These are phyloP conservation scores for Candida khao-thaluensis DNA, from an alignment of 805 yeast species.

Conservation along the genomic window DNA sequence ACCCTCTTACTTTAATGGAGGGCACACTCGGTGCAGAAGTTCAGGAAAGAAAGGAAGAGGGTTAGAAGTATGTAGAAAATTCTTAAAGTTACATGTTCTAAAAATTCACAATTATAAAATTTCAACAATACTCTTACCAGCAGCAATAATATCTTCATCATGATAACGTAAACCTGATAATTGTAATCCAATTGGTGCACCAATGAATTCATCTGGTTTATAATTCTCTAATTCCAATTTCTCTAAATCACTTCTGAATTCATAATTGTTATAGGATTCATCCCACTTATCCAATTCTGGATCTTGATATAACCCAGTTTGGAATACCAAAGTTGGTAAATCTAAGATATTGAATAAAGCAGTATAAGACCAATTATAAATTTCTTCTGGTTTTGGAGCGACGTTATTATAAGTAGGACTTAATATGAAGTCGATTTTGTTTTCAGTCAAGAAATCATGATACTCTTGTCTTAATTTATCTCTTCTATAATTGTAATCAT, in stretches of 20 bases:
- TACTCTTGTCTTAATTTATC: conserved; percentile 61
- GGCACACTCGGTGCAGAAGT: background rate
- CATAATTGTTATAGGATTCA: conserved; percentile 26
- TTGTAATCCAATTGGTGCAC: conserved; percentile 57
- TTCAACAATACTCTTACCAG: conserved; percentile 38
- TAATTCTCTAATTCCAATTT: conserved; percentile 47
- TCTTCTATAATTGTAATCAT: conserved; percentile 52
- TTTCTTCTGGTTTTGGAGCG: conserved; percentile 62
- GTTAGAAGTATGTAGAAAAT: background rate
- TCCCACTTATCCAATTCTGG: conserved; percentile 52
- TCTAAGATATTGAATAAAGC: conserved; percentile 71
- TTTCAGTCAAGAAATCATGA: conserved; percentile 48
- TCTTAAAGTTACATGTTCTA: too few species aligned
- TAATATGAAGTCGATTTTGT: conserved; percentile 62
- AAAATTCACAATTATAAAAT: conserved; percentile 23
- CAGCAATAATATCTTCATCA: conserved; percentile 57
- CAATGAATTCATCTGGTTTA: conserved; percentile 45
- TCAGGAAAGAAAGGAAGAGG: too few species aligned
- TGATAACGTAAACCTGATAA: conserved; percentile 51
- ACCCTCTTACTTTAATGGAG: background rate
- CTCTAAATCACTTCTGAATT: conserved; percentile 47
- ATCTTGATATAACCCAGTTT: conserved; percentile 61
- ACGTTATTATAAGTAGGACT: conserved; percentile 68
- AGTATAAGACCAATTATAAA: conserved; percentile 80
- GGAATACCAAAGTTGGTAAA: conserved; percentile 63